Conservation (phyloP, 2,329 filamentous ascomycete species). For the Colletotrichum ledebouriae region DNA sequence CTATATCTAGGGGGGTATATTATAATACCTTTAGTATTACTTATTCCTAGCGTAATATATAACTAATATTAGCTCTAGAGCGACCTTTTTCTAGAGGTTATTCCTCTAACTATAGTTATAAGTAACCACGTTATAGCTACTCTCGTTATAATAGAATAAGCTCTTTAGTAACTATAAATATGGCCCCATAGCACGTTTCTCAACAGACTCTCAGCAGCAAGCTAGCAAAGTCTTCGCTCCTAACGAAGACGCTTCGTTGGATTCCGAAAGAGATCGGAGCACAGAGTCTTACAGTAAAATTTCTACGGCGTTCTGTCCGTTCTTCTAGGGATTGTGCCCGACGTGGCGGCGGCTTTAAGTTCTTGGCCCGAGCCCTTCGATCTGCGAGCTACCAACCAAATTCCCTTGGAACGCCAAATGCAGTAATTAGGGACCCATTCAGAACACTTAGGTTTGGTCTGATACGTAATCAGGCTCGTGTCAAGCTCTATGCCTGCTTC, state of each 20-base stretch:
- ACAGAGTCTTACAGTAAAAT: neutral
- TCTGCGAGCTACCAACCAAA: conserved; percentile 5
- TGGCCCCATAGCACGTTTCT: no score
- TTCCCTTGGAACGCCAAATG: neutral
- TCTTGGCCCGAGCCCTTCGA: conserved; percentile 4
- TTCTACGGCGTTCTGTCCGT: conserved; percentile 8
- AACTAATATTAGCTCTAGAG: no score
- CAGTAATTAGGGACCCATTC: neutral
- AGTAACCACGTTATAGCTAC: no score
- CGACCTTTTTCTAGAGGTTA: no score
- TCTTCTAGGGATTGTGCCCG: neutral
- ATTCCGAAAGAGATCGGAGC: neutral
- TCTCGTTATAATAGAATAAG: no score
- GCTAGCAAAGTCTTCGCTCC: neutral
- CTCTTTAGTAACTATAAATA: no score
- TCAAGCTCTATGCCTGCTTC: neutral
- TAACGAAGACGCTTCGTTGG: neutral
- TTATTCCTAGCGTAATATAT: no score
- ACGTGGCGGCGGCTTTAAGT: neutral
- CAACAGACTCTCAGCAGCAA: no score
- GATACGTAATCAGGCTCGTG: neutral
- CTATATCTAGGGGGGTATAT: no score
- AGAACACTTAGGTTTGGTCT: neutral
- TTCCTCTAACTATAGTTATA: no score
- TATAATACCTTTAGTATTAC: no score